Evolutionary conservation across 139 green algal genomes (phyloP).

Genomic region (Closterium sp.): DNA sequence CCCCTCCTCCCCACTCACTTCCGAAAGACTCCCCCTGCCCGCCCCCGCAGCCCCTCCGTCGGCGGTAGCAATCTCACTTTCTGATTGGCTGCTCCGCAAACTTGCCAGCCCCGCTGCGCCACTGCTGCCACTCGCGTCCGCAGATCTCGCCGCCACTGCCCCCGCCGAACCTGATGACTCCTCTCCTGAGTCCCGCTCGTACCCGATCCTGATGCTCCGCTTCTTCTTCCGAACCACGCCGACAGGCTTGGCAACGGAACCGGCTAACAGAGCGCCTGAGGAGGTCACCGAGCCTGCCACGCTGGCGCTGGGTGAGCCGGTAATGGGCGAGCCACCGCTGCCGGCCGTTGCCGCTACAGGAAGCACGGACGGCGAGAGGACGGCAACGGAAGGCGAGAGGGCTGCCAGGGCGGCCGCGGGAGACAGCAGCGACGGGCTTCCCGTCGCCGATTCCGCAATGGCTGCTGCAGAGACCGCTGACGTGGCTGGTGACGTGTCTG

Average conservation of each 20-base stretch:
- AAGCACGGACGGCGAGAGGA: neutral
- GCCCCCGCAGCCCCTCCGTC: neutral
- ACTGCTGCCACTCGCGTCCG: neutral
- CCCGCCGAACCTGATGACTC: neutral
- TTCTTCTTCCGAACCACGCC: slow-evolving; percentile 3
- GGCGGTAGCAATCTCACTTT: neutral
- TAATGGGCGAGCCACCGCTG: neutral
- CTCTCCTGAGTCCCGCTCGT: neutral
- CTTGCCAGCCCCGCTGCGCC: neutral
- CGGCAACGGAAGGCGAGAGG: neutral
- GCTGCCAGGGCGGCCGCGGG: neutral
- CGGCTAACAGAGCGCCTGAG: neutral
- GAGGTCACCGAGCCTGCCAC: neutral
- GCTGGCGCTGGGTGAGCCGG: neutral
- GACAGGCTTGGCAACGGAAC: neutral
- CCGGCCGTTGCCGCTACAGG: neutral
- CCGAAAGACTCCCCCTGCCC: neutral
- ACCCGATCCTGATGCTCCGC: neutral
- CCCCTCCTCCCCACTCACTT: neutral
- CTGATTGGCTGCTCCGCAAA: neutral
- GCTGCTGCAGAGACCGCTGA: neutral
- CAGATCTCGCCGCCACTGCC: neutral
- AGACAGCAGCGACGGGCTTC: neutral
- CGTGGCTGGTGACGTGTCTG: neutral
- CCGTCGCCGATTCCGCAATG: neutral